Base-by-base conservation (phyloP, 148 eudicot species). In the Amaranthus hypochondriacus region DNA sequence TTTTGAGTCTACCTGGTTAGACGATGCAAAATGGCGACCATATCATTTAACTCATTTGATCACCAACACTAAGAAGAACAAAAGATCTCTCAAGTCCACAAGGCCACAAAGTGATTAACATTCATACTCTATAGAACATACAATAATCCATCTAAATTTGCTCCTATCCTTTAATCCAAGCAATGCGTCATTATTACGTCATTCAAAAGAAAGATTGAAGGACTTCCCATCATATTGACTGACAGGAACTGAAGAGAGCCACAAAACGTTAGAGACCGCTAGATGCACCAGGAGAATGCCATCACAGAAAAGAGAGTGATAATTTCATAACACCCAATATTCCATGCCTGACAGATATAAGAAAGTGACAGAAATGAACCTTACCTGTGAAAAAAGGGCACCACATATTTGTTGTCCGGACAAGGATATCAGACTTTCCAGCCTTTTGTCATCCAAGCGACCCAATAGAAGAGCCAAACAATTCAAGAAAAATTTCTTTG, bases 401-500 rank as follows among this genome's bases (percentile, higher is more conserved):
- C 82, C 71, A 76, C 83, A 85, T 49, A 92, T 88, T 62, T 70
- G 81, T 73, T 78, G 68, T 69, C 92, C 88, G 79, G 80, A 69
- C 47, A 85, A 90, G 49, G 83, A 73, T 44, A 81, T 74, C 39
- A 77, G 72, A 59, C 69, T 82, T 75, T 80, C 87, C 77, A 88
- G 85, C 80, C 67, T 85, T 79, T 85, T 87, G 70, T 69, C 18
- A 79, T 84, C 82, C 68, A 86, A 62, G 60, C 82, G 90, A 21
- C 94, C 94, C 79, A 92, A 75, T 54, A 89, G 76, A 84, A 92
- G 94, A 69, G 88, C 78, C 65, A 92, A 76, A 78, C 97, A 89
- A 64, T 84, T 92, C 59, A 92, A 68, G 81, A 92, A 92, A 78
- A 92, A 89, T 66, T 85, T 86, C 68, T 77, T 77, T 59, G 90